Evolutionary conservation across 495 filamentous ascomycete species (phyloP).

Genomic region (Xylaria flabelliformis): DNA sequence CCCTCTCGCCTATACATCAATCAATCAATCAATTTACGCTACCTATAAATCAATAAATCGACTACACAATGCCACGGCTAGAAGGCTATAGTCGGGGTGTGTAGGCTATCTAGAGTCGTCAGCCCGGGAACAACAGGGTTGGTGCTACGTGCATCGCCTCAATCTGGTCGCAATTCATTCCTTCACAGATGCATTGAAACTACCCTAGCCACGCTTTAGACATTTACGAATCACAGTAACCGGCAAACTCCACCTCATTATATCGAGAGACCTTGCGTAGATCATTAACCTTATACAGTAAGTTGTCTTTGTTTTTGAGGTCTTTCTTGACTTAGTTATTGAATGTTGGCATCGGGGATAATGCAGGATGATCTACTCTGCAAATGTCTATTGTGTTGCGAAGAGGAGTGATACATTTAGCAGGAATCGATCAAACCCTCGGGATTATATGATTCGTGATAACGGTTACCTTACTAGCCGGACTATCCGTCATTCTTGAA

Average conservation of each 20-base stretch:
- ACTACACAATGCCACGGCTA: constrained; percentile 1
- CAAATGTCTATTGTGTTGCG: neutral
- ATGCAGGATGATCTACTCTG: neutral
- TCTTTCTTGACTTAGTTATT: constrained; percentile 10
- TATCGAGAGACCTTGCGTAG: constrained; percentile 21
- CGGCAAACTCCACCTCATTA: constrained; percentile 14
- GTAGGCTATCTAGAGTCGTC: constrained; percentile 14
- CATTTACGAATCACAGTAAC: constrained; percentile 16
- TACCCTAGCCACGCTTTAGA: constrained; percentile 4
- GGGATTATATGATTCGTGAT: constrained; percentile 14
- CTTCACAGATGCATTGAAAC: constrained; percentile 18
- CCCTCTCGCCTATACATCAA: neutral
- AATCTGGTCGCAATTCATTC: constrained; percentile 23
- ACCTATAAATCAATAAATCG: constrained; percentile 9
- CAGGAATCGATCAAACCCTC: constrained; percentile 17
- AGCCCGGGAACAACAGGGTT: constrained; percentile 23
- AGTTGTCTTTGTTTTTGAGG: neutral
- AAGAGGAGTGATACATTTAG: constrained; percentile 17
- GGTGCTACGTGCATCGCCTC: constrained; percentile 23
- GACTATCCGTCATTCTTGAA: constrained; percentile 15
- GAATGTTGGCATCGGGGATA: neutral
- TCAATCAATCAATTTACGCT: neutral
- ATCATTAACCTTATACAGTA: constrained; percentile 19
- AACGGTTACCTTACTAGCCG: neutral
- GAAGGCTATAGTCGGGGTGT: constrained; percentile 11